These are phyloP conservation scores for Apostasia ramifera DNA, from an alignment of 106 monocot species.

Conservation along the genomic window DNA sequence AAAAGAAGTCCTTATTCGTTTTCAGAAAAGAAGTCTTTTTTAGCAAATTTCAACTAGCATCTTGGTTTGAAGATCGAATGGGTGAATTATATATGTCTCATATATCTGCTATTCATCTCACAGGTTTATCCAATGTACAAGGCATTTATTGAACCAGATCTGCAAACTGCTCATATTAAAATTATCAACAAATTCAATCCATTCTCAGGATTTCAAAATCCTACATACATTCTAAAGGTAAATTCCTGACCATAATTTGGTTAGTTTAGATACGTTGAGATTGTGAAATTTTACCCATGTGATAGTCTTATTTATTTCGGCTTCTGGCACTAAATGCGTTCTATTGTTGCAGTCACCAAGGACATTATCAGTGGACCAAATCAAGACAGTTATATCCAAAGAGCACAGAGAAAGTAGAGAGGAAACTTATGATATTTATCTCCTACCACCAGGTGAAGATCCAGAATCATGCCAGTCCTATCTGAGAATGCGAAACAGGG, in stretches of 20 bases:
- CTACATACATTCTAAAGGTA: slow-evolving; percentile 98
- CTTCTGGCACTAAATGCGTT: slow-evolving; percentile 24
- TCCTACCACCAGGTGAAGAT: slow-evolving; percentile 97
- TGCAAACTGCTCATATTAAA: slow-evolving; percentile 94
- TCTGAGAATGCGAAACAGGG: slow-evolving; percentile 95
- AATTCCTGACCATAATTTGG: slow-evolving; percentile 5
- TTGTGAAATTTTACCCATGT: slow-evolving; percentile 2
- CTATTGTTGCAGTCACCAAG: slow-evolving; percentile 62
- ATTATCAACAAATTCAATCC: slow-evolving; percentile 98
- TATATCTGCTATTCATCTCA: not conserved
- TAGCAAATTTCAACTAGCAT: not conserved
- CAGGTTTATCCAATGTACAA: slow-evolving; percentile 99
- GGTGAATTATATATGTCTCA: not conserved
- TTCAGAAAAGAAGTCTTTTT: no score
- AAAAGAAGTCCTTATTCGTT: not conserved
- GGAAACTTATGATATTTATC: slow-evolving; percentile 95
- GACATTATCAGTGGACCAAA: slow-evolving; percentile 51
- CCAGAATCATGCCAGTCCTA: slow-evolving; percentile 97
- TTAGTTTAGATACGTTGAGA: not conserved
- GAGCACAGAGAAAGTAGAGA: slow-evolving; percentile 69
- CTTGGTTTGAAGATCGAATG: not conserved
- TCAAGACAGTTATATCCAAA: slow-evolving; percentile 63
- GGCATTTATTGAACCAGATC: slow-evolving; percentile 97
- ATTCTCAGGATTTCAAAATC: slow-evolving; percentile 94
- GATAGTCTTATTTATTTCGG: slow-evolving; percentile 5